Base-by-base conservation (phyloP, 495 filamentous ascomycete genomes). In the Podospora conica region DNA sequence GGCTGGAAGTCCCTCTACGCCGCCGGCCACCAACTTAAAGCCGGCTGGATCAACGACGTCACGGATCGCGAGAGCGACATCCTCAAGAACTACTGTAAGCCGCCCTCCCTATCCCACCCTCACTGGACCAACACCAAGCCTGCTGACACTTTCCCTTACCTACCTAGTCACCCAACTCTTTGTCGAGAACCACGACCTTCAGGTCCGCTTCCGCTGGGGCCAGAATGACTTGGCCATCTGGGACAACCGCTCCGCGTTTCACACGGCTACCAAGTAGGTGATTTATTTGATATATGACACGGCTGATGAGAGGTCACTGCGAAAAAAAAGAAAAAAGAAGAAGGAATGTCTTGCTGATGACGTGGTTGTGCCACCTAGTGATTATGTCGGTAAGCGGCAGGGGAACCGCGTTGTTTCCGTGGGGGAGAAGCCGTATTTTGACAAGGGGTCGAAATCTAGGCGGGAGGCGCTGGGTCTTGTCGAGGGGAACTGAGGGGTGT, bases 1-100 rank as follows among this genome's bases (percentile, higher is more conserved):
- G 88, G 89, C 8, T 91, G 89, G 88, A 91, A 91, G 70, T 81
- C 77, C 15, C 74, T 92, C 9, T 91, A 86, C 68, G 85, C 83
- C 7, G 81, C 86, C 54, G 86, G 84, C 31, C 71, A 71, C 23
- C 76, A 76, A 31, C 79, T 83, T 28, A 85, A 89, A 67, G 78
- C 82, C 0, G 78, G 82, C 48, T 78, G 81, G 48, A 89, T 91
- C 72, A 87, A 90, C 71, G 88, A 81, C 6, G 74, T 92, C 9
- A 83, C 83, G 0, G 80, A 84, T 54, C 75, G 82, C 9, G 90
- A 92, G 78, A 86, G 82, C 65, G 74, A 82, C 9, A 76, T 83
- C 55, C 74, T 90, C 28, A 79, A 90, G 59, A 72, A 80, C 3
- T 86, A 83, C 80, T 87, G 91, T 71, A 69, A 77, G 54, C 66